Percentiles rank a stretch among this genome's conserved stretches.
phyloP scores from a whole-genome alignment of 2,329 filamentous ascomycete species.

The Colletotrichum cordylinicola region DNA sequence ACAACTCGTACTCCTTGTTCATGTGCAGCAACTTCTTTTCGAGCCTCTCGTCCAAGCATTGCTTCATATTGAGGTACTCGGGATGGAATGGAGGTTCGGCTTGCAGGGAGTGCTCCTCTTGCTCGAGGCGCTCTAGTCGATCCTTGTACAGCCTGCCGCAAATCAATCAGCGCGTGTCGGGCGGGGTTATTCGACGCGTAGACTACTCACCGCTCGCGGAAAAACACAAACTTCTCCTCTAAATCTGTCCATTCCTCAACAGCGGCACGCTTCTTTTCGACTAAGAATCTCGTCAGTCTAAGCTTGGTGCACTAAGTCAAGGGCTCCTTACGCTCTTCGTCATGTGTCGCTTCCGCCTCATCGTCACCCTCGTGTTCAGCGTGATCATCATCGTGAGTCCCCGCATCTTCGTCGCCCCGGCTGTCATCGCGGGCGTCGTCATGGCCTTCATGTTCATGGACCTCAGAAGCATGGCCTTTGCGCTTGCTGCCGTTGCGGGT shows the following conservation, averaged over 20 bases:
- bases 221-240: conserved; percentile 86
- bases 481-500: conserved; percentile 46
- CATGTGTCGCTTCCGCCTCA: conserved; percentile 65
- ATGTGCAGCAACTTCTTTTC: conserved; percentile 82
- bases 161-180: conserved; percentile 17
- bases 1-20: conserved; percentile 75
- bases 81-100: conserved; percentile 77
- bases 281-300: conserved; percentile 46
- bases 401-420: conserved; percentile 45
- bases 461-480: conserved; percentile 33
- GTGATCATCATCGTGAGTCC: conserved; percentile 60
- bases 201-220: conserved; percentile 74
- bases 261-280: conserved; percentile 79
- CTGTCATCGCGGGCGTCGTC: conserved; percentile 31
- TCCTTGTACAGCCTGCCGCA: conserved; percentile 80
- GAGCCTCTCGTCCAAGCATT: conserved; percentile 82
- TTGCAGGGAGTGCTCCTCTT: conserved; percentile 67
- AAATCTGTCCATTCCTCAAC: conserved; percentile 81
- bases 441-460: conserved; percentile 27
- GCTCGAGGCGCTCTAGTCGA: conserved; percentile 80
- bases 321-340: conserved; percentile 65
- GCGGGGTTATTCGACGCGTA: not conserved
- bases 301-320: not conserved
- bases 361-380: conserved; percentile 63
- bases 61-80: conserved; percentile 89